A percentile compares a stretch with the other conserved stretches of the same genome.
Conservation (phyloP, 2,329 filamentous ascomycete genomes). For the Biscogniauxia marginata region DNA sequence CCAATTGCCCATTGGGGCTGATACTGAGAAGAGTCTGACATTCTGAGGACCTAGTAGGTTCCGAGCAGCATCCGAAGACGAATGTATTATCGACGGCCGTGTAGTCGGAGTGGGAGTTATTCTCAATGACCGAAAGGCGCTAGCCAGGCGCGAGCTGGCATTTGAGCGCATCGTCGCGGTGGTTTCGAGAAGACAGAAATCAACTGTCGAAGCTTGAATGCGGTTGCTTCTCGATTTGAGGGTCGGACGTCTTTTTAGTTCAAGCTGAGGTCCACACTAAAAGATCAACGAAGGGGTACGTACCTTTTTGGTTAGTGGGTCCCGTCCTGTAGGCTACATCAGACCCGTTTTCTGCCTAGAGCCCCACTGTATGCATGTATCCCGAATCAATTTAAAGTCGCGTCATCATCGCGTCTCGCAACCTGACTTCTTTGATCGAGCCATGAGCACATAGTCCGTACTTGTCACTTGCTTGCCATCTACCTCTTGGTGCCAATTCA, state of each 20-base stretch:
- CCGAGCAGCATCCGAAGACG: constrained; percentile 32
- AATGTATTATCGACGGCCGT: constrained; percentile 35
- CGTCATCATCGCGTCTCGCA: constrained; percentile 6
- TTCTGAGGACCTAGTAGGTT: constrained; percentile 39
- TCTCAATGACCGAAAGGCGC: constrained; percentile 51
- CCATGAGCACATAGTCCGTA: background rate
- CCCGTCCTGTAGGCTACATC: no score
- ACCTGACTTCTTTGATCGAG: constrained; percentile 1
- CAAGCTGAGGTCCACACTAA: background rate
- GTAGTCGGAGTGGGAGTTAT: constrained; percentile 41
- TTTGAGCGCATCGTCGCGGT: constrained; percentile 46
- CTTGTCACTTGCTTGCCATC: constrained; percentile 13
- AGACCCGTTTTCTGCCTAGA: background rate
- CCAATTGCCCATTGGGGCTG: constrained; percentile 64
- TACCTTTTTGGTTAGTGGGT: background rate
- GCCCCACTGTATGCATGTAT: background rate
- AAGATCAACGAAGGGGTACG: background rate
- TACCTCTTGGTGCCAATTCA: constrained; percentile 13
- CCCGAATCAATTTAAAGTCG: background rate
- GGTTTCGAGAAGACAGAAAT: constrained; percentile 14
- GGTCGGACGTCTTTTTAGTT: background rate
- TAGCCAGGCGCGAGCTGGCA: constrained; percentile 44
- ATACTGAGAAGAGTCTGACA: constrained; percentile 71
- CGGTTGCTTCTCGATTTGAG: background rate
- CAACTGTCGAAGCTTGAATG: constrained; percentile 7